Conservation (phyloP, 192 early-diverging fungal genomes). For the Umbelopsis sp. region DNA sequence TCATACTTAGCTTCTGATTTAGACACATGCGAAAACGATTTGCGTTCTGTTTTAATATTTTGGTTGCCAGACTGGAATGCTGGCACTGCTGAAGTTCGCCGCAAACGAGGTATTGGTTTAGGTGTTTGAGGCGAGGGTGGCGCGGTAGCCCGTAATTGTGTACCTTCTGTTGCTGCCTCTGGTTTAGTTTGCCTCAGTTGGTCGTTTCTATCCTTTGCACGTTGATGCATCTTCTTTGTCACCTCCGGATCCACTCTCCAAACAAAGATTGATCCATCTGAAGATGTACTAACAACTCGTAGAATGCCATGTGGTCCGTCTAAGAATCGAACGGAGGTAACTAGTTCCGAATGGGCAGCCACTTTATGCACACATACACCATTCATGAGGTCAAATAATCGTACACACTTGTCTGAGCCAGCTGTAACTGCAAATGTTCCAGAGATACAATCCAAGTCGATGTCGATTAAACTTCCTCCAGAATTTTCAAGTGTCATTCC, state of each 20-base stretch:
- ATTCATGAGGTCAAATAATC: constrained; percentile 68
- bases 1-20: constrained; percentile 40
- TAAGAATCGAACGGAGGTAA: constrained; percentile 69
- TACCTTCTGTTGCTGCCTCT: neutral
- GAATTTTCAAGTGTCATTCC: constrained; percentile 33
- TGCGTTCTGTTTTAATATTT: constrained; percentile 12
- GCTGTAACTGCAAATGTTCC: constrained; percentile 67
- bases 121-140: neutral
- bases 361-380: constrained; percentile 61
- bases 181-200: constrained; percentile 19
- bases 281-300: constrained; percentile 66
- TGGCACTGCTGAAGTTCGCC: neutral
- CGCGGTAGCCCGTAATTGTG: neutral
- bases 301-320: constrained; percentile 13
- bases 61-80: neutral
- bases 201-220: constrained; percentile 22
- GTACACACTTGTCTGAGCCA: constrained; percentile 69
- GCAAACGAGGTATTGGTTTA: neutral
- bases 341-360: constrained; percentile 71
- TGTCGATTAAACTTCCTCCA: constrained; percentile 61
- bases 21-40: constrained; percentile 38
- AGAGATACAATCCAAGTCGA: constrained; percentile 65
- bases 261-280: constrained; percentile 76
- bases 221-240: constrained; percentile 19
- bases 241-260: constrained; percentile 66